Conservation (phyloP, 257 asterid species). For the Salvia miltiorrhiza region DNA sequence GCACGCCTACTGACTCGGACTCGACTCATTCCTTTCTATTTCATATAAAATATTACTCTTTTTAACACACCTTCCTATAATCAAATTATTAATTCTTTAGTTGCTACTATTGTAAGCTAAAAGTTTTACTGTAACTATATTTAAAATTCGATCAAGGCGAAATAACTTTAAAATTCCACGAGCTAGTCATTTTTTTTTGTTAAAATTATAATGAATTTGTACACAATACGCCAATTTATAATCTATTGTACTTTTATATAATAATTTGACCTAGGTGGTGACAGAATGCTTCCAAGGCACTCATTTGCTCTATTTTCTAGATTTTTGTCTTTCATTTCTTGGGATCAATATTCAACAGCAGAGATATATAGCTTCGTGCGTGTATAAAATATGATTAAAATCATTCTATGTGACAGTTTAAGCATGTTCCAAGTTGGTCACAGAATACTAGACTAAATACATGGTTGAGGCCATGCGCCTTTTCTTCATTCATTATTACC, state of each 20-base stretch:
- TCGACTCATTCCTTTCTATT: conserved; percentile 18
- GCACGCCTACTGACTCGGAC: conserved; percentile 55
- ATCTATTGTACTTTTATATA: not conserved
- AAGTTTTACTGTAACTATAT: not conserved
- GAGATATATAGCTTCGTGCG: conserved; percentile 16
- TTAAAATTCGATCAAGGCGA: not conserved
- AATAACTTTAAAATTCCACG: not conserved
- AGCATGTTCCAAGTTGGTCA: conserved; percentile 39
- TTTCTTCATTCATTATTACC: not conserved
- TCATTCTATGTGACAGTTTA: conserved; percentile 4
- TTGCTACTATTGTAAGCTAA: not conserved
- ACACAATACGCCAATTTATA: not conserved
- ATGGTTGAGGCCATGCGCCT: conserved; percentile 39
- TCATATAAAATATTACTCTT: not conserved
- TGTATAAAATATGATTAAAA: conserved; percentile 8
- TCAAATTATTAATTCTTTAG: not conserved
- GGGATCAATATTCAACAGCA: conserved; percentile 40
- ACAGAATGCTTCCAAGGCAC: conserved; percentile 37
- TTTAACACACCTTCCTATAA: not conserved
- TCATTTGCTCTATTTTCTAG: conserved; percentile 39
- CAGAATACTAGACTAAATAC: conserved; percentile 19
- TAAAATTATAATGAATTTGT: not conserved
- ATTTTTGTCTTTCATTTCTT: conserved; percentile 45
- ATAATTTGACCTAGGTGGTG: conserved; percentile 5
- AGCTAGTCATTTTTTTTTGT: not conserved